A percentile compares a stretch with the other conserved stretches of the same genome.
These are phyloP conservation scores for Echinochloa phyllopogon DNA, from an alignment of 176 grass and related monocot genomes.

Conservation along the genomic window DNA sequence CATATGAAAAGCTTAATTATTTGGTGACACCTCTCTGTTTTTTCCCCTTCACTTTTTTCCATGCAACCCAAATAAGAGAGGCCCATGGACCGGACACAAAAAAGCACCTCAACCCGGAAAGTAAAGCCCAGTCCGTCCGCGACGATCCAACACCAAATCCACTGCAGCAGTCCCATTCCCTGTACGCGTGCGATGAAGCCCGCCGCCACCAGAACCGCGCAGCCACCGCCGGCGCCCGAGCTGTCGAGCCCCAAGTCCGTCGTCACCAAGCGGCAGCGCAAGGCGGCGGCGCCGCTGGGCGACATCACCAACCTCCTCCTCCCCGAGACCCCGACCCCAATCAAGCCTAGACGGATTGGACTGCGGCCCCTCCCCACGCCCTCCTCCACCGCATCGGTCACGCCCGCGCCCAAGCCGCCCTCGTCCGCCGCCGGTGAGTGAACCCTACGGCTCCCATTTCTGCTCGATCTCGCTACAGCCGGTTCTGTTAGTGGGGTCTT, in stretches of 20 bases:
- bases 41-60: too few relatives aligned
- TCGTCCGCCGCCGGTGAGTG: conserved; percentile 24
- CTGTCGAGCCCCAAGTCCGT: neutral
- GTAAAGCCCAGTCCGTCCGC: too few relatives aligned
- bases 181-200: neutral
- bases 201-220: neutral
- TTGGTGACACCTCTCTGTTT: too few relatives aligned
- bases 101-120: too few relatives aligned
- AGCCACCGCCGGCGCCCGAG: neutral
- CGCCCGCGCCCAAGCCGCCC: conserved; percentile 35
- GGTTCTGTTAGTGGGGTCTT: too few relatives aligned
- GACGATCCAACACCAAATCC: too few relatives aligned
- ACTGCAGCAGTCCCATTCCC: too few relatives aligned
- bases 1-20: too few relatives aligned
- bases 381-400: conserved; percentile 1
- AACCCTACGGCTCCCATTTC: neutral
- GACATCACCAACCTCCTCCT: conserved; percentile 61
- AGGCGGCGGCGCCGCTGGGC: conserved; percentile 32
- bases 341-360: neutral
- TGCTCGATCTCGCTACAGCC: neutral
- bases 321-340: conserved; percentile 6
- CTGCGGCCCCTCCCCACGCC: neutral
- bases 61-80: too few relatives aligned
- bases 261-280: conserved; percentile 34
- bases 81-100: too few relatives aligned